Evolutionary conservation across 805 yeast genomes (phyloP).

Genomic region (Candida maris): DNA sequence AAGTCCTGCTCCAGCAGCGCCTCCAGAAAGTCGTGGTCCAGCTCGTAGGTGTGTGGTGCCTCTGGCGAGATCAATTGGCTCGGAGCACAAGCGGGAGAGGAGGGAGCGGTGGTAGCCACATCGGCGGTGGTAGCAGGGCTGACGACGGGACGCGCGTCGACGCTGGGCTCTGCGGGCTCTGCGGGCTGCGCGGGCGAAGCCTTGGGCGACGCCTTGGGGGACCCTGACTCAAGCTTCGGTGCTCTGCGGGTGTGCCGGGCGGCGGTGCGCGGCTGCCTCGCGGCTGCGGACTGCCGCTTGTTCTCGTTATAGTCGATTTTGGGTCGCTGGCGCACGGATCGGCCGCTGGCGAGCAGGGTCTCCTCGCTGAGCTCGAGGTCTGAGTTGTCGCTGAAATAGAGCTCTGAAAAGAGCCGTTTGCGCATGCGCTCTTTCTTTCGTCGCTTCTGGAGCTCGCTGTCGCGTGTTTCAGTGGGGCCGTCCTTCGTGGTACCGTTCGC

Average conservation of each 20-base stretch:
- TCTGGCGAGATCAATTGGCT: too few species aligned
- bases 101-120: neutral
- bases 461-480: neutral
- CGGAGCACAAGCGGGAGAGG: neutral
- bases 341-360: slow-evolving; percentile 9
- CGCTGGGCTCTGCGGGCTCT: too few species aligned
- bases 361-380: slow-evolving; percentile 20
- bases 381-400: slow-evolving; percentile 25
- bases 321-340: slow-evolving; percentile 18
- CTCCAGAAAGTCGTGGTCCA: slow-evolving; percentile 5
- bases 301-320: slow-evolving; percentile 27
- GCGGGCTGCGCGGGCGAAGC: neutral
- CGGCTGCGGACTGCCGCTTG: slow-evolving; percentile 9
- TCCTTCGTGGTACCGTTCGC: neutral
- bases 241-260: neutral
- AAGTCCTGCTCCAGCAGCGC: slow-evolving; percentile 9
- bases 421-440: slow-evolving; percentile 10
- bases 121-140: neutral
- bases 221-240: neutral
- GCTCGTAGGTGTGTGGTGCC: neutral
- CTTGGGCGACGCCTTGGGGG: neutral
- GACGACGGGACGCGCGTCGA: too few species aligned
- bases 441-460: slow-evolving; percentile 5
- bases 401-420: slow-evolving; percentile 17
- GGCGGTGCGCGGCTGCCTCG: neutral